These are phyloP conservation scores for Zea luxurians DNA, from an alignment of 176 grass and related monocot genomes.

Conservation along the genomic window DNA sequence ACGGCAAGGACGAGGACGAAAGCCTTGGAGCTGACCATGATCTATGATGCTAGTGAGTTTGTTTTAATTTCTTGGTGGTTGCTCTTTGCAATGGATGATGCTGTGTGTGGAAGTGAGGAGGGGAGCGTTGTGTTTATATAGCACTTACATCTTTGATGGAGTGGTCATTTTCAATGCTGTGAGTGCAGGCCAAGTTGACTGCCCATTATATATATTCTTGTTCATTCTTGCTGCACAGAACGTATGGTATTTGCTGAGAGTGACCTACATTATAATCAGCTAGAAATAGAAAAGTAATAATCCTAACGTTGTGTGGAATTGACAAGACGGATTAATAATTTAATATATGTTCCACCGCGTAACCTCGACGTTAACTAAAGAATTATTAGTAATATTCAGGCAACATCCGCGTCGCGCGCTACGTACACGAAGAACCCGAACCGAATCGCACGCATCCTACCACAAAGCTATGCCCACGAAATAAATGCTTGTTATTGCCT, in stretches of 20 bases:
- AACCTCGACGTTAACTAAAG: background rate
- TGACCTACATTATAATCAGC: background rate
- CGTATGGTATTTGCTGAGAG: conserved; percentile 4
- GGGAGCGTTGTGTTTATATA: background rate
- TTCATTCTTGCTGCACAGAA: background rate
- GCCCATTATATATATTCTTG: background rate
- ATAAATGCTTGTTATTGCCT: too few relatives aligned
- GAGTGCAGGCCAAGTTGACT: background rate
- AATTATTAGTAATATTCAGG: background rate
- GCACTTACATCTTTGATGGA: too few relatives aligned
- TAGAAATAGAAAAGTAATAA: background rate
- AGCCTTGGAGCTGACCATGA: conserved; percentile 40
- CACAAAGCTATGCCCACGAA: too few relatives aligned
- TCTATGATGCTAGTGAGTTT: background rate
- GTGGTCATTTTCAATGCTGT: too few relatives aligned
- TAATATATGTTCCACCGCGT: too few relatives aligned
- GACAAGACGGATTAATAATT: background rate
- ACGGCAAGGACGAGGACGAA: background rate
- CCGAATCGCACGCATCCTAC: too few relatives aligned
- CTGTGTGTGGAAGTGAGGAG: background rate
- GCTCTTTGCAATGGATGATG: background rate
- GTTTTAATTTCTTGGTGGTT: too few relatives aligned
- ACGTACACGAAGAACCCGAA: too few relatives aligned
- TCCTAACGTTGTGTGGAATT: background rate
- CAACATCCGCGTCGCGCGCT: too few relatives aligned